Evolutionary conservation across 192 early-diverging fungal genomes (phyloP), one percentile per base, ranked within the genome.

Genomic region (Powellomyces hirtus): DNA sequence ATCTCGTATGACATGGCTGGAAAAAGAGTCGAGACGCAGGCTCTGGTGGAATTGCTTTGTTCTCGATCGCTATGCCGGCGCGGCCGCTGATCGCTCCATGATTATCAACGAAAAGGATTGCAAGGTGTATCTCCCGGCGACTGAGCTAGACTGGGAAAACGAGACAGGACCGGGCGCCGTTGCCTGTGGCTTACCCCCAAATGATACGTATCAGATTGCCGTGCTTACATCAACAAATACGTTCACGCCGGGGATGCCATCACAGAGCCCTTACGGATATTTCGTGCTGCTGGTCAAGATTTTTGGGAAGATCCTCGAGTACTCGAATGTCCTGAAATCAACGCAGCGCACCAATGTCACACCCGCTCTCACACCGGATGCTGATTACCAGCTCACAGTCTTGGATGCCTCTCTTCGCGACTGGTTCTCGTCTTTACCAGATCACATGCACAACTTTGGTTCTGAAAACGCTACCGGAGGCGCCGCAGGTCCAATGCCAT

Each of bases 31-130:
- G 7, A 31, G 81, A 37, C 38, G 81, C 29, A 29, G 81, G 45
- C 26, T 80, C 4, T 83, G 81, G 81, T 83, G 78, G 78, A 42
- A 35, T 14, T 83, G 78, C 63, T 80, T 76, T 51, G 49, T 72
- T 22, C 51, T 74, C 27, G 80, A 79, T 65, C 64, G 80, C 13
- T 77, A 79, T 52, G 64, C 77, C 24, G 74, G 72, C 14, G 71
- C 70, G 13, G 73, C 75, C 29, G 69, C 75, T 1, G 75, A 76
- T 42, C 50, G 77, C 10, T 55, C 58, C 24, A 75, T 75, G 77
- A 74, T 75, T 38, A 67, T 81, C 44, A 63, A 64, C 68, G 72
- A 79, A 26, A 74, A 72, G 52, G 80, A 82, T 38, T 79, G 77
- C 64, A 73, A 66, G 38, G 74, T 82, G 18, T 79, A 76, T 37